phyloP scores from a whole-genome alignment of 192 early-diverging fungal species.

The Coemansia sp. region DNA sequence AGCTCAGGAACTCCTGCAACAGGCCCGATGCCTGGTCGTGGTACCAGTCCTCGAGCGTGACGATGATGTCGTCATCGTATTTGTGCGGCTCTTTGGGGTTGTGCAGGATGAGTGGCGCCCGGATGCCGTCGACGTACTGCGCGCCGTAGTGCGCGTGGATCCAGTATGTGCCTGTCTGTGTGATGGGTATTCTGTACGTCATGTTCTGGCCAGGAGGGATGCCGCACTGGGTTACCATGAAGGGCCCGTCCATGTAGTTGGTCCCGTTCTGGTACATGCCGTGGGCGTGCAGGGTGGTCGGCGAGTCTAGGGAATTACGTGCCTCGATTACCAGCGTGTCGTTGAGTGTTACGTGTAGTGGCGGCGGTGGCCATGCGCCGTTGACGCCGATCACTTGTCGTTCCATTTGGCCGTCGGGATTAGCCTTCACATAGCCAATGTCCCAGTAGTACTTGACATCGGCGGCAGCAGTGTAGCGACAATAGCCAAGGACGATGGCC shows the following conservation, averaged over 20 bases:
- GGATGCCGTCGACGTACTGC: conserved; percentile 83
- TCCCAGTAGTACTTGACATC: conserved; percentile 70
- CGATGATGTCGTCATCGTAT: conserved; percentile 69
- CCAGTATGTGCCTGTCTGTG: conserved; percentile 86
- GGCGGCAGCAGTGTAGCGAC: conserved; percentile 33
- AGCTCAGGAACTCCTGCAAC: conserved; percentile 60
- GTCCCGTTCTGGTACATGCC: conserved; percentile 78
- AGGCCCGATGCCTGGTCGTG: conserved; percentile 60
- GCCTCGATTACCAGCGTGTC: conserved; percentile 49
- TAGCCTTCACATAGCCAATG: conserved; percentile 63
- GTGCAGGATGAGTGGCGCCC: conserved; percentile 70
- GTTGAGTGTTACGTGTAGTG: conserved; percentile 28
- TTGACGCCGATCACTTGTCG: conserved; percentile 73
- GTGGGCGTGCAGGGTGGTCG: conserved; percentile 72
- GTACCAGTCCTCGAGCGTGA: conserved; percentile 76
- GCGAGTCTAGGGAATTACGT: conserved; percentile 59
- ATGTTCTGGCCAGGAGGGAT: conserved; percentile 67
- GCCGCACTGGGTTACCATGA: conserved; percentile 72
- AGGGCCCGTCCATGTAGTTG: conserved; percentile 70
- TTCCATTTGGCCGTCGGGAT: conserved; percentile 65
- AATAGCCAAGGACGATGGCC: conserved; percentile 7
- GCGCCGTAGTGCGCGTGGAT: conserved; percentile 69
- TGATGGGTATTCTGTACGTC: conserved; percentile 67
- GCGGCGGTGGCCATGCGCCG: conserved; percentile 62
- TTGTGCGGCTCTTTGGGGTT: conserved; percentile 57